Conservation (phyloP, 305 asterid species). For the Plantago coronopus region DNA sequence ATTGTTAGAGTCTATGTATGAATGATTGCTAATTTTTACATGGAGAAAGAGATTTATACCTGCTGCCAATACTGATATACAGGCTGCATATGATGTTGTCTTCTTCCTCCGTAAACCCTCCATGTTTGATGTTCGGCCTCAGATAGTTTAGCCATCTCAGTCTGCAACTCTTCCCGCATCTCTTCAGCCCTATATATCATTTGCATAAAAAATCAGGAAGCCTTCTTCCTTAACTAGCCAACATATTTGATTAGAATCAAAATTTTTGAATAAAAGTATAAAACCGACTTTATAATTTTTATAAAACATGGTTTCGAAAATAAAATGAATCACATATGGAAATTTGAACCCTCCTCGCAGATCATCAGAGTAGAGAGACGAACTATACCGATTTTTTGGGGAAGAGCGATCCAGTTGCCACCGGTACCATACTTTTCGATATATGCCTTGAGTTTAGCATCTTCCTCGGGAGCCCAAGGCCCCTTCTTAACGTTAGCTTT, state of each 20-base stretch:
- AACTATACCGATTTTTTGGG: conserved; percentile 58
- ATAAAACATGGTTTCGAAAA: too few relatives aligned
- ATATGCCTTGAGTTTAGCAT: conserved; percentile 58
- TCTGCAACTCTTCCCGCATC: conserved; percentile 65
- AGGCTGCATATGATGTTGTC: conserved; percentile 59
- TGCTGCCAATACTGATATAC: conserved; percentile 70
- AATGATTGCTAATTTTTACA: conserved; percentile 9
- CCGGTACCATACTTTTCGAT: conserved; percentile 63
- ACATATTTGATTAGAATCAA: too few relatives aligned
- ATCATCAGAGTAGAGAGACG: too few relatives aligned
- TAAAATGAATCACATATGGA: too few relatives aligned
- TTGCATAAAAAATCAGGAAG: too few relatives aligned
- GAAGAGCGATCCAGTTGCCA: conserved; percentile 78
- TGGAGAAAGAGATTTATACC: conserved; percentile 28
- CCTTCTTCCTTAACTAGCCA: too few relatives aligned
- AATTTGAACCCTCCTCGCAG: too few relatives aligned
- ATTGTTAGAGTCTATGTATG: conserved; percentile 24
- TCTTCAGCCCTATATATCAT: conserved; percentile 37
- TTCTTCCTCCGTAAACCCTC: conserved; percentile 65
- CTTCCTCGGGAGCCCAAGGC: conserved; percentile 85
- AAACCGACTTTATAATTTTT: background rate
- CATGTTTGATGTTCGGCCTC: conserved; percentile 59
- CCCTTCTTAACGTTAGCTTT: conserved; percentile 75
- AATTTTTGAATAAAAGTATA: background rate
- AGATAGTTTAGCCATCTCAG: conserved; percentile 55